These are phyloP conservation scores for Manihot esculenta DNA, from an alignment of 441 rosid genomes.

Conservation along the genomic window DNA sequence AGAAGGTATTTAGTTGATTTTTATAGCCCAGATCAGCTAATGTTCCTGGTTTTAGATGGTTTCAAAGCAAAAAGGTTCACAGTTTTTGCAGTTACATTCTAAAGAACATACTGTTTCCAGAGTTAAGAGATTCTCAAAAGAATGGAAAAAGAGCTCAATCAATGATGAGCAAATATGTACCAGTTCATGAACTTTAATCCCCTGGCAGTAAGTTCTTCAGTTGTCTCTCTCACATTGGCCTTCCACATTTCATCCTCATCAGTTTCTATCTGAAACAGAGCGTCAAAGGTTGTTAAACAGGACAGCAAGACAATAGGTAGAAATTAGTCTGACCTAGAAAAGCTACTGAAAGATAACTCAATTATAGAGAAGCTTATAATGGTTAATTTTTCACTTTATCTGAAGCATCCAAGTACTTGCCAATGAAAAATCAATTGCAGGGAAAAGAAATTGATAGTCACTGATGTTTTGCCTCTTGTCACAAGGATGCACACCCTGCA, in stretches of 20 bases:
- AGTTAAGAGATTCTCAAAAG: neutral
- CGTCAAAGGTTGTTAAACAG: slow-evolving; percentile 24
- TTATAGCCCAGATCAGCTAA: neutral
- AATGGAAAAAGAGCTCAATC: neutral
- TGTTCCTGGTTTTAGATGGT: neutral
- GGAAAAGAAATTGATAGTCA: slow-evolving; percentile 84
- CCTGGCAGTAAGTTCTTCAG: slow-evolving; percentile 71
- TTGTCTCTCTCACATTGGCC: slow-evolving; percentile 77
- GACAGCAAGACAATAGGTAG: slow-evolving; percentile 15
- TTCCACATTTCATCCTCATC: slow-evolving; percentile 77
- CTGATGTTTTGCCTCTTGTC: slow-evolving; percentile 74
- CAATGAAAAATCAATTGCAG: slow-evolving; percentile 91
- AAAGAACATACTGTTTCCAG: neutral
- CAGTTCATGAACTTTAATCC: slow-evolving; percentile 79
- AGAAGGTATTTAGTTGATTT: neutral
- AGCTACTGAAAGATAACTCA: slow-evolving; percentile 23
- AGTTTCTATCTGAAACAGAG: slow-evolving; percentile 59
- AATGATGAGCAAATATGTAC: slow-evolving; percentile 32
- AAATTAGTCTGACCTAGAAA: slow-evolving; percentile 13
- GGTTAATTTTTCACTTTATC: slow-evolving; percentile 22
- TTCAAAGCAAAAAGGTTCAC: too few species aligned
- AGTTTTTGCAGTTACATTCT: too few species aligned
- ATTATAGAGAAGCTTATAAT: slow-evolving; percentile 16
- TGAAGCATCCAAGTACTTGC: slow-evolving; percentile 54
- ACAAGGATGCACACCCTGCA: slow-evolving; percentile 96